A percentile compares a stretch with the other conserved stretches of the same genome.
Evolutionary conservation across 495 filamentous ascomycete species (phyloP).

Genomic region (Copromyces sp.): DNA sequence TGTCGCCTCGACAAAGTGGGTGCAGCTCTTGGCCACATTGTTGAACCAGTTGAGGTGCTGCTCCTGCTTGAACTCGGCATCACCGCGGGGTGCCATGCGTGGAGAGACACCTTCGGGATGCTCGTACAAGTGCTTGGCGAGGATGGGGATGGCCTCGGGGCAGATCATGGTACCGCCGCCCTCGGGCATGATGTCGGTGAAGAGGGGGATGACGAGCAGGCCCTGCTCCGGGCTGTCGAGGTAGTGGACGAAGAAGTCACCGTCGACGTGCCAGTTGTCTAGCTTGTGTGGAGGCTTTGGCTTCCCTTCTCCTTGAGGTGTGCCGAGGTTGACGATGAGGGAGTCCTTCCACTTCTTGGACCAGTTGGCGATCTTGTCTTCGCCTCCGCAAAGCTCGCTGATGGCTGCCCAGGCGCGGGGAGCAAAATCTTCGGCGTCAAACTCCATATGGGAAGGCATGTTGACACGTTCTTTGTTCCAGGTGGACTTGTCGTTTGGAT

Average conservation of each 20-base stretch:
- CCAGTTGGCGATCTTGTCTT: conserved; percentile 42
- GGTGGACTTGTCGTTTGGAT: conserved; percentile 54
- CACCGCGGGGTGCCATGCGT: conserved; percentile 47
- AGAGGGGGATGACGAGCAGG: conserved; percentile 59
- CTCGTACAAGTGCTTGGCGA: conserved; percentile 51
- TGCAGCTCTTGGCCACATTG: conserved; percentile 31
- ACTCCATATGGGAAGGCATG: conserved; percentile 51
- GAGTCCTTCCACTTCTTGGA: conserved; percentile 54
- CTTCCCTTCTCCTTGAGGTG: conserved; percentile 41
- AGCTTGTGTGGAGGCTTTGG: conserved; percentile 40
- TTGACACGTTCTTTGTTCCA: conserved; percentile 53
- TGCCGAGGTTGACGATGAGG: conserved; percentile 66
- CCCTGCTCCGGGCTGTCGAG: conserved; percentile 66
- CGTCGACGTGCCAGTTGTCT: conserved; percentile 63
- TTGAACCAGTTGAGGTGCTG: conserved; percentile 44
- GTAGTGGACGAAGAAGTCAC: conserved; percentile 68
- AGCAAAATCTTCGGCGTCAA: conserved; percentile 47
- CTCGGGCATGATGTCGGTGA: conserved; percentile 49
- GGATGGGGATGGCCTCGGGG: conserved; percentile 43
- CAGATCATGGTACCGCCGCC: conserved; percentile 64
- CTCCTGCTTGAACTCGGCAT: conserved; percentile 29
- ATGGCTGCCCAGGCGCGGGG: conserved; percentile 62
- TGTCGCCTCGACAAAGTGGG: conserved; percentile 55
- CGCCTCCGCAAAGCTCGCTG: conserved; percentile 59
- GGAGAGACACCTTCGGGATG: conserved; percentile 63